phyloP scores from a whole-genome alignment of 2,329 filamentous ascomycete species.

The Colletotrichum tamarilloi region DNA sequence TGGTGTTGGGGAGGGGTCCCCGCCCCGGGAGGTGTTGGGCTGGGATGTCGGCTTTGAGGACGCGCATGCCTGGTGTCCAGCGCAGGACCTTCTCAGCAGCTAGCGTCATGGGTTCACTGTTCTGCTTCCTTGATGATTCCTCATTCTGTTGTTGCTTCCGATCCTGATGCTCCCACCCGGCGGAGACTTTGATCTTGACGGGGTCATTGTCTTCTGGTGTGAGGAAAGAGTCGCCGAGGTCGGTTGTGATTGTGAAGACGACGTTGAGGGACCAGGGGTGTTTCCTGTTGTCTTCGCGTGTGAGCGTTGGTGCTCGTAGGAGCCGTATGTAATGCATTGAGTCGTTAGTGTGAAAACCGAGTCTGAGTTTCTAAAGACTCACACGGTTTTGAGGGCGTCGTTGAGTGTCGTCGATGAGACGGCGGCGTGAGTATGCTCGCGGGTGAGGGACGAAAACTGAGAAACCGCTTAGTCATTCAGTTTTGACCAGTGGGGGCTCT shows the following conservation, averaged over 20 bases:
- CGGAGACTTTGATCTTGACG: conserved; percentile 54
- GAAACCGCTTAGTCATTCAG: background rate
- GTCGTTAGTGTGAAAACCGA: too few species aligned
- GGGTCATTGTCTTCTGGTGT: conserved; percentile 50
- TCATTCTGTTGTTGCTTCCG: background rate
- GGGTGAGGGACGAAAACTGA: background rate
- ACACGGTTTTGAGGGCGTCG: background rate
- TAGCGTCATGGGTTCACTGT: conserved; percentile 39
- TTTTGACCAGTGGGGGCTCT: background rate
- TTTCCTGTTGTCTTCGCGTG: conserved; percentile 37
- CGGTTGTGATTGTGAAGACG: conserved; percentile 66
- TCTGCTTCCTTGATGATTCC: conserved; percentile 39
- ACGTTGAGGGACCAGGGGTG: conserved; percentile 50
- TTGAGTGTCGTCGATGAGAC: too few species aligned
- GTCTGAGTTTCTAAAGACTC: background rate
- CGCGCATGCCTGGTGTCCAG: conserved; percentile 48
- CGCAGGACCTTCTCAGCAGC: conserved; percentile 35
- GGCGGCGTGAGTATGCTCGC: background rate
- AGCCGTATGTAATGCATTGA: conserved; percentile 69
- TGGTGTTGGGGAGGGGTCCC: background rate
- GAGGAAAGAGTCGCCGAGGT: conserved; percentile 67
- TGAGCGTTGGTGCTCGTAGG: conserved; percentile 58
- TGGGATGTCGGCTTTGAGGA: conserved; percentile 48
- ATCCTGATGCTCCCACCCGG: conserved; percentile 33
- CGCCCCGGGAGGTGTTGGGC: background rate